These are phyloP conservation scores for Vachellia collinsii DNA, from an alignment of 306 rosid species.

Conservation along the genomic window DNA sequence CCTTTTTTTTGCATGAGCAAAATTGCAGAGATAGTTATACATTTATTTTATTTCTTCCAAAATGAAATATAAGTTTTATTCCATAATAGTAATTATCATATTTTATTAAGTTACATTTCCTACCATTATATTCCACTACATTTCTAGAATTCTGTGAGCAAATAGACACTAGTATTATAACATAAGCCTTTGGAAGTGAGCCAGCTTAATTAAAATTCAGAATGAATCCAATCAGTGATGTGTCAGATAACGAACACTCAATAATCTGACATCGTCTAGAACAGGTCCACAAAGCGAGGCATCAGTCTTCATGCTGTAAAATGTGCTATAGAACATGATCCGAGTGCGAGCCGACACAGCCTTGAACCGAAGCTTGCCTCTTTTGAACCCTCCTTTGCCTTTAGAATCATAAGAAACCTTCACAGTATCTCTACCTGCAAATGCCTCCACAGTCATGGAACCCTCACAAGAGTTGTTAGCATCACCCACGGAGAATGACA, in stretches of 20 bases:
- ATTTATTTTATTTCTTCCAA: too few relatives aligned
- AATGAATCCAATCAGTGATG: slow-evolving; percentile 46
- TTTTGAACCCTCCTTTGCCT: slow-evolving; percentile 65
- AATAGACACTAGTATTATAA: too few relatives aligned
- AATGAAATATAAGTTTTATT: too few relatives aligned
- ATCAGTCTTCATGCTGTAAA: slow-evolving; percentile 66
- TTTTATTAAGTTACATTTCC: too few relatives aligned
- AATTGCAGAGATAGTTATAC: too few relatives aligned
- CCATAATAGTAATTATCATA: too few relatives aligned
- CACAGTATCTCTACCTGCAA: slow-evolving; percentile 52
- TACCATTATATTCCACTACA: too few relatives aligned
- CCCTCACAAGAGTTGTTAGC: slow-evolving; percentile 71
- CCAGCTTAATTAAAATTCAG: too few relatives aligned
- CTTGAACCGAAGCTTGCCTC: slow-evolving; percentile 53
- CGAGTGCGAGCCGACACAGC: slow-evolving; percentile 59
- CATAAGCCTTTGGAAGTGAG: too few relatives aligned
- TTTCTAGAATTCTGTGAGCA: too few relatives aligned
- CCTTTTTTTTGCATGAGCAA: too few relatives aligned
- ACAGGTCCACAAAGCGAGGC: slow-evolving; percentile 85
- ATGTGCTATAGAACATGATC: slow-evolving; percentile 60
- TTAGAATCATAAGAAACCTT: slow-evolving; percentile 58
- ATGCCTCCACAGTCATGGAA: slow-evolving; percentile 61
- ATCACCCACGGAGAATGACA: slow-evolving; percentile 71
- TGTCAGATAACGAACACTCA: slow-evolving; percentile 53
- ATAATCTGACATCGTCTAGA: slow-evolving; percentile 68